These are phyloP conservation scores for Alternaria longipes DNA, from an alignment of 2,329 filamentous ascomycete species.

Conservation along the genomic window DNA sequence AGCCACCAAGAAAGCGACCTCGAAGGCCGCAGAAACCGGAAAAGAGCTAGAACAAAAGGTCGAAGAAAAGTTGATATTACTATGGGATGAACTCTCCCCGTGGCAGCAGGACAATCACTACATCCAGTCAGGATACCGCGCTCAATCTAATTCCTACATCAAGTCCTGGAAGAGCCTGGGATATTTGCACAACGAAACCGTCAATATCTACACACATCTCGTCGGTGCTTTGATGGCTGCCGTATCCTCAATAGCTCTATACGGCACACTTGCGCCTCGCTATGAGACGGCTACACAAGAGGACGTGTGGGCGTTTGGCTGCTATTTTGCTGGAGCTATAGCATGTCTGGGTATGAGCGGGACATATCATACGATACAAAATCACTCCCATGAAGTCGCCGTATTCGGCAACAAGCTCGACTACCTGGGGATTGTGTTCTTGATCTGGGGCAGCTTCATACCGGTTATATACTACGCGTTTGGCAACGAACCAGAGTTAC, in stretches of 20 bases:
- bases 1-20: slow-evolving; percentile 29
- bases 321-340: slow-evolving; percentile 53
- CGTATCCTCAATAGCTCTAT: slow-evolving; percentile 31
- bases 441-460: slow-evolving; percentile 92
- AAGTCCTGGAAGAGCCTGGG: slow-evolving; percentile 66
- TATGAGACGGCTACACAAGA: slow-evolving; percentile 48
- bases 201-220: slow-evolving; percentile 78
- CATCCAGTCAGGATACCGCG: slow-evolving; percentile 72
- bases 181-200: slow-evolving; percentile 73
- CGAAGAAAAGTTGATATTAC: slow-evolving; percentile 59
- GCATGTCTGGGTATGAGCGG: slow-evolving; percentile 62
- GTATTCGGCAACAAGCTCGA: slow-evolving; percentile 92
- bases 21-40: slow-evolving; percentile 26
- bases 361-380: slow-evolving; percentile 83
- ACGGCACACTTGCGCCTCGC: slow-evolving; percentile 36
- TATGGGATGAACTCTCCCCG: slow-evolving; percentile 54
- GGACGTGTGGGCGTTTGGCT: slow-evolving; percentile 50
- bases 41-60: slow-evolving; percentile 45
- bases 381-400: slow-evolving; percentile 81
- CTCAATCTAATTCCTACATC: slow-evolving; percentile 67
- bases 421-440: slow-evolving; percentile 89
- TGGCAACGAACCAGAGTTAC: slow-evolving; percentile 68
- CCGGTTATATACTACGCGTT: slow-evolving; percentile 75
- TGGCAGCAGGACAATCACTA: slow-evolving; percentile 72
- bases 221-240: slow-evolving; percentile 50